Conservation (phyloP, 2,329 filamentous ascomycete species). For the Rasamsonia emersonii region DNA sequence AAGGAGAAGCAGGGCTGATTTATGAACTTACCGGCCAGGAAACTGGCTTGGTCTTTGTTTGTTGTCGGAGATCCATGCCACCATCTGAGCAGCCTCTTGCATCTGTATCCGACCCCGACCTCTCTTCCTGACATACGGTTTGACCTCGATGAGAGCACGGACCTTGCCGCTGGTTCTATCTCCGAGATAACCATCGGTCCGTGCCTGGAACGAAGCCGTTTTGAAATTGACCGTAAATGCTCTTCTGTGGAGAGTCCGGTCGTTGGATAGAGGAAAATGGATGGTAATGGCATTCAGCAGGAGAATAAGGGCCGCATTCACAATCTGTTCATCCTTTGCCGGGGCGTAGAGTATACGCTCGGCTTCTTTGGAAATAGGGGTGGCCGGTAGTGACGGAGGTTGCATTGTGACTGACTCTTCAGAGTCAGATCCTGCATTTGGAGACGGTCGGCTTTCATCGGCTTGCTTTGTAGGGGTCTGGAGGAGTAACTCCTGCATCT, state of each 20-base stretch:
- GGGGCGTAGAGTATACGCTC: slow-evolving; percentile 7
- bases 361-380: slow-evolving; percentile 7
- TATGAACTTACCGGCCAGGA: not conserved
- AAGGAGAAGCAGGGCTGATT: not conserved
- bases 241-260: slow-evolving; percentile 10
- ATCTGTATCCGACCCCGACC: not conserved
- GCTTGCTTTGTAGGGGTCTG: slow-evolving; percentile 6
- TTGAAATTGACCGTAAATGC: slow-evolving; percentile 10
- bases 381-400: slow-evolving; percentile 3
- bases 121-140: not conserved
- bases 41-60: not conserved
- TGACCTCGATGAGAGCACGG: slow-evolving; percentile 1
- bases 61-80: no score
- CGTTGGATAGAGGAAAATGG: slow-evolving; percentile 6
- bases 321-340: slow-evolving; percentile 15
- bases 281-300: slow-evolving; percentile 12
- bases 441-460: not conserved
- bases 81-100: slow-evolving; percentile 4
- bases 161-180: slow-evolving; percentile 7
- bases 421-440: no score
- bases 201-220: slow-evolving; percentile 9
- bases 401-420: slow-evolving; percentile 1
- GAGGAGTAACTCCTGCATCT: slow-evolving; percentile 2
- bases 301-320: slow-evolving; percentile 11
- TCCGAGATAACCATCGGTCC: slow-evolving; percentile 13